Percentiles rank a stretch among this genome's conserved stretches.
Conservation (phyloP, 2,329 filamentous ascomycete genomes). For the Rosellinia necatrix region DNA sequence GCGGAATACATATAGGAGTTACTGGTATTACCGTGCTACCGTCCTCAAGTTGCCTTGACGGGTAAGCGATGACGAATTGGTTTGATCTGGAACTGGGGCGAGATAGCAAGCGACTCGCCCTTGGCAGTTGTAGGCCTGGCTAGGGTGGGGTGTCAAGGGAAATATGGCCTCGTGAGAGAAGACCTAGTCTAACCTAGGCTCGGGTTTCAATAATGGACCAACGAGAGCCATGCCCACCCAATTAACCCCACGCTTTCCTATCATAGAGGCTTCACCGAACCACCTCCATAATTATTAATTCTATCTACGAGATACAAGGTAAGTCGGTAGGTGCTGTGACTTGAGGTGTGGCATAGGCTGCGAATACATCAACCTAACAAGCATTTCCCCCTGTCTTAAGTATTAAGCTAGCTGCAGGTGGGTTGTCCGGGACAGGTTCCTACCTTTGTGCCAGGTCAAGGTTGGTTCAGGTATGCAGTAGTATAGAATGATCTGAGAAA, state of each 20-base stretch:
- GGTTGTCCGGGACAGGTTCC: no score
- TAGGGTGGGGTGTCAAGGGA: constrained; percentile 9
- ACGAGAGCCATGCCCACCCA: constrained; percentile 28
- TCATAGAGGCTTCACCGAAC: constrained; percentile 9
- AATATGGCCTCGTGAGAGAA: constrained; percentile 24
- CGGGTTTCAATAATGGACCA: constrained; percentile 26
- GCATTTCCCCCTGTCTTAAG: not conserved
- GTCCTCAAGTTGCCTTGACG: not conserved
- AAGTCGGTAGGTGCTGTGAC: no score
- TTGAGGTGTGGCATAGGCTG: no score
- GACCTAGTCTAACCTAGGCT: no score
- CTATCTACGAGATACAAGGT: not conserved
- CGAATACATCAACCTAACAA: no score
- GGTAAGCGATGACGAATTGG: constrained; percentile 5
- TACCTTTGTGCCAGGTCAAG: no score
- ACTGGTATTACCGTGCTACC: no score
- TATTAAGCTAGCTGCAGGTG: no score
- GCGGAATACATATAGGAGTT: no score
- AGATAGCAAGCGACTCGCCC: constrained; percentile 21
- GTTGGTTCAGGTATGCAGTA: no score
- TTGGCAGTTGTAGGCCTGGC: no score
- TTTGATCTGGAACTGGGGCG: constrained; percentile 11
- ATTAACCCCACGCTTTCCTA: constrained; percentile 26
- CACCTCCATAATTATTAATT: no score
- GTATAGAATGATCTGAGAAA: not conserved